These are phyloP conservation scores for Filosporella fistucella DNA, from an alignment of 495 filamentous ascomycete species.

Conservation along the genomic window DNA sequence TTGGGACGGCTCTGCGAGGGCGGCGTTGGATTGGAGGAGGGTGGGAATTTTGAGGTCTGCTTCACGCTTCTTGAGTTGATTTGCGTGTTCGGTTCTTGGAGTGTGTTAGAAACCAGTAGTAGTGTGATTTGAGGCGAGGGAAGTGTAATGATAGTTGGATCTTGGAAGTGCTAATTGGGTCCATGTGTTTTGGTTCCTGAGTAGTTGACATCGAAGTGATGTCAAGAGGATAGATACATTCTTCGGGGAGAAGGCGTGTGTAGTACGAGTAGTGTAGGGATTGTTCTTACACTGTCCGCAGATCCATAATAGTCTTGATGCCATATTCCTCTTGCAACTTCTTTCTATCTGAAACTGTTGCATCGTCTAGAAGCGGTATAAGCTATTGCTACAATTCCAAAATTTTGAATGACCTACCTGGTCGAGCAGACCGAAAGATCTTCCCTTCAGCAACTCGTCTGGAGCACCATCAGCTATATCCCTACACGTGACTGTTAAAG, in stretches of 20 bases:
- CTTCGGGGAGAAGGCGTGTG: background rate
- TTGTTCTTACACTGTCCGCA: conserved; percentile 53
- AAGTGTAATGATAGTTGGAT: too few relatives aligned
- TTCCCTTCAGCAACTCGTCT: conserved; percentile 65
- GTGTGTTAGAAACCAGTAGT: conserved; percentile 5
- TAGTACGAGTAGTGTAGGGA: too few relatives aligned
- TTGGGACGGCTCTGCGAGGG: conserved; percentile 39
- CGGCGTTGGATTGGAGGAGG: conserved; percentile 35
- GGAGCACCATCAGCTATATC: conserved; percentile 3
- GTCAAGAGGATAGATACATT: too few relatives aligned
- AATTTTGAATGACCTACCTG: conserved; percentile 39
- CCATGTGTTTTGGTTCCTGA: too few relatives aligned
- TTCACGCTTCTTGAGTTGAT: conserved; percentile 61
- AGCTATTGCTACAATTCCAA: conserved; percentile 1
- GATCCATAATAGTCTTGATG: conserved; percentile 69
- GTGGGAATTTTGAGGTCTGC: conserved; percentile 34
- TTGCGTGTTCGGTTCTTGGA: conserved; percentile 64
- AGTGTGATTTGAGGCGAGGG: background rate
- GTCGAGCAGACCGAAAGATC: conserved; percentile 69
- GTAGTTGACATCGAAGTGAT: too few relatives aligned
- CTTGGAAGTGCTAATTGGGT: too few relatives aligned
- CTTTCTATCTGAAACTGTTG: conserved; percentile 56
- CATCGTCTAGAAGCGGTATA: conserved; percentile 52
- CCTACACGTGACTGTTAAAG: background rate
- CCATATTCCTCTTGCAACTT: conserved; percentile 56